Conservation (phyloP, 2,329 filamentous ascomycete genomes). For the Xylogone sp. region DNA sequence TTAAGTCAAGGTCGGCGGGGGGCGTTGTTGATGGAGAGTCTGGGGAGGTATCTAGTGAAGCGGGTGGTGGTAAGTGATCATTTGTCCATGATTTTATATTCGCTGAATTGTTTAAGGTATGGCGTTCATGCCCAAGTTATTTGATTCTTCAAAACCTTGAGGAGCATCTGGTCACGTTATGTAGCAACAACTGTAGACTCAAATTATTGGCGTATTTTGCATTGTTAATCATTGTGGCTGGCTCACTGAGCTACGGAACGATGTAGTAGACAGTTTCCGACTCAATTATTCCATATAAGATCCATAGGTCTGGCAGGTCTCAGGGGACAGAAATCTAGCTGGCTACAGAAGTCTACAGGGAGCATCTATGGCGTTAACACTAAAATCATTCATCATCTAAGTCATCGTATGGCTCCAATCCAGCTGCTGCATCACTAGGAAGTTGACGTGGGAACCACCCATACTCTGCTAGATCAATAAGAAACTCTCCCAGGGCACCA, state of each 20-base stretch:
- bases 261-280: too few relatives aligned
- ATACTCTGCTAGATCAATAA: constrained; percentile 29
- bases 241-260: too few relatives aligned
- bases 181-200: not conserved
- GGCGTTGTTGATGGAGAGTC: constrained; percentile 35
- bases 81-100: not conserved
- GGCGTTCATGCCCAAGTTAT: constrained; percentile 28
- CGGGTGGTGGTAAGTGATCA: constrained; percentile 22
- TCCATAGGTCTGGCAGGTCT: too few relatives aligned
- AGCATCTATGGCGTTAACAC: too few relatives aligned
- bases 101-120: constrained; percentile 21
- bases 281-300: not conserved
- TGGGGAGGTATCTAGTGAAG: constrained; percentile 11
- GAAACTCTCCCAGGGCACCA: constrained; percentile 28
- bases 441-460: constrained; percentile 39
- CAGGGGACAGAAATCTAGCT: too few relatives aligned
- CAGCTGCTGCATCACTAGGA: constrained; percentile 22
- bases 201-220: too few relatives aligned
- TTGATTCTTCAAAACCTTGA: not conserved
- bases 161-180: not conserved
- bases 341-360: too few relatives aligned
- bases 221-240: too few relatives aligned
- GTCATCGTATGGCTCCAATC: constrained; percentile 14
- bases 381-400: constrained; percentile 14
- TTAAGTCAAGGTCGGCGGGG: constrained; percentile 64